Conservation (phyloP, 768 basidiomycete species). For the Leucosporidium creatinivorum region DNA sequence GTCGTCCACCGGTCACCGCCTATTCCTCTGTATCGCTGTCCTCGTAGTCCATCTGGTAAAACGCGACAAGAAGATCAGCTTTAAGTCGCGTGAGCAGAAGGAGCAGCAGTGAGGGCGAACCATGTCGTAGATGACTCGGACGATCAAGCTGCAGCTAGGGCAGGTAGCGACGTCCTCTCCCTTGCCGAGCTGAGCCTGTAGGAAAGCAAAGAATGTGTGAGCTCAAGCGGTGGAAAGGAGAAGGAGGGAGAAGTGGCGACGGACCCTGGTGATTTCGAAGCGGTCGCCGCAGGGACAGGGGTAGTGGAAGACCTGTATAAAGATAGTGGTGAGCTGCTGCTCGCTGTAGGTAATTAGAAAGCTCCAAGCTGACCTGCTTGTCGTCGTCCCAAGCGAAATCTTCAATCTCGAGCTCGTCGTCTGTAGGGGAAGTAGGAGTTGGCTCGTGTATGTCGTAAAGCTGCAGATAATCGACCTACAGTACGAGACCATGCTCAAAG, state of each 20-base stretch:
- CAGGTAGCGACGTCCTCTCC: conserved; percentile 93
- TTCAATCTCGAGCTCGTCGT: conserved; percentile 96
- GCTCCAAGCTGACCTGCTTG: conserved; percentile 40
- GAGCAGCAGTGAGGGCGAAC: conserved; percentile 45
- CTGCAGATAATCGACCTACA: too few species aligned
- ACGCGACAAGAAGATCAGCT: conserved; percentile 11
- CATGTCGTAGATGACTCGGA: conserved; percentile 88
- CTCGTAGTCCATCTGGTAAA: conserved; percentile 67
- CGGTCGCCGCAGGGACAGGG: conserved; percentile 97
- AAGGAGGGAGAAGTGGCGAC: neutral
- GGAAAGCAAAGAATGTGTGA: conserved; percentile 40
- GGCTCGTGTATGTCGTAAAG: too few species aligned
- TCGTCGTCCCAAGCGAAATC: conserved; percentile 84
- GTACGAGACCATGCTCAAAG: conserved; percentile 25
- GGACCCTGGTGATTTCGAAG: conserved; percentile 67
- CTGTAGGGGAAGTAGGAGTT: conserved; percentile 10
- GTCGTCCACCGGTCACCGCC: conserved; percentile 45
- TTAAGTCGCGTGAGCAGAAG: conserved; percentile 1
- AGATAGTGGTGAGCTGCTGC: neutral
- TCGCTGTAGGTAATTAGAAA: neutral
- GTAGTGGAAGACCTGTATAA: conserved; percentile 70
- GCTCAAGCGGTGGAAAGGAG: neutral
- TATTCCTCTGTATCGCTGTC: conserved; percentile 56
- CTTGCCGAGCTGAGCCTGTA: conserved; percentile 65
- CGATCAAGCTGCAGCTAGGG: conserved; percentile 89